Percentiles rank a stretch among this genome's conserved stretches.
Evolutionary conservation across 2,329 filamentous ascomycete species (phyloP).

Genomic region (Bipolaris gigantea): DNA sequence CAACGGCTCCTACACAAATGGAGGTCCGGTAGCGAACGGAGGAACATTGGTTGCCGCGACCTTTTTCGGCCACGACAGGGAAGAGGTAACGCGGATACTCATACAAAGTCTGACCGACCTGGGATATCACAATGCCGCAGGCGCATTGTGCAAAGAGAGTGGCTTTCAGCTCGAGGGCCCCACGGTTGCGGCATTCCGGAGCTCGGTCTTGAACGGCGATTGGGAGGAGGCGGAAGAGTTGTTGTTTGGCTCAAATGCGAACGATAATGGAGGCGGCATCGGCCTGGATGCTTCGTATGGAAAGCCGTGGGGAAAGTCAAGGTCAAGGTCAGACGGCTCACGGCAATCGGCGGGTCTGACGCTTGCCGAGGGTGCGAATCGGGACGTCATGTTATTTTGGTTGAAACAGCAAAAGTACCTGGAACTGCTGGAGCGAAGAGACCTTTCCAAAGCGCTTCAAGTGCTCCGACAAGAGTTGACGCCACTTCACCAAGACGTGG

Average conservation of each 20-base stretch:
- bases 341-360: constrained; percentile 62
- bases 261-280: constrained; percentile 51
- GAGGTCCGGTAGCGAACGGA: constrained; percentile 38
- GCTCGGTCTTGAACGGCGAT: constrained; percentile 74
- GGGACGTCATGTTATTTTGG: constrained; percentile 80
- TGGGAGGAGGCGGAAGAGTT: constrained; percentile 87
- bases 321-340: constrained; percentile 25
- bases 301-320: constrained; percentile 39
- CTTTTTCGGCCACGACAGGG: constrained; percentile 85
- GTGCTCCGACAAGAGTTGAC: constrained; percentile 89
- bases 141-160: constrained; percentile 75
- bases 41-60: constrained; percentile 42
- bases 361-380: constrained; percentile 73
- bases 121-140: constrained; percentile 79
- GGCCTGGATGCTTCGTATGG: constrained; percentile 38
- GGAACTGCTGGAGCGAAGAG: constrained; percentile 77
- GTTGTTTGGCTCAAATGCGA: constrained; percentile 60
- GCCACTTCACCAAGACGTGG: constrained; percentile 77
- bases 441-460: constrained; percentile 72
- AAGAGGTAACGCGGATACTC: constrained; percentile 89
- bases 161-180: constrained; percentile 85
- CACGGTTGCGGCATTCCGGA: constrained; percentile 82
- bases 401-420: constrained; percentile 93
- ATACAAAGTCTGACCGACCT: constrained; percentile 90
- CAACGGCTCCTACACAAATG: constrained; percentile 51